Conservation (phyloP, 108 stramenopile species). For the Skeletonema marinoi region DNA sequence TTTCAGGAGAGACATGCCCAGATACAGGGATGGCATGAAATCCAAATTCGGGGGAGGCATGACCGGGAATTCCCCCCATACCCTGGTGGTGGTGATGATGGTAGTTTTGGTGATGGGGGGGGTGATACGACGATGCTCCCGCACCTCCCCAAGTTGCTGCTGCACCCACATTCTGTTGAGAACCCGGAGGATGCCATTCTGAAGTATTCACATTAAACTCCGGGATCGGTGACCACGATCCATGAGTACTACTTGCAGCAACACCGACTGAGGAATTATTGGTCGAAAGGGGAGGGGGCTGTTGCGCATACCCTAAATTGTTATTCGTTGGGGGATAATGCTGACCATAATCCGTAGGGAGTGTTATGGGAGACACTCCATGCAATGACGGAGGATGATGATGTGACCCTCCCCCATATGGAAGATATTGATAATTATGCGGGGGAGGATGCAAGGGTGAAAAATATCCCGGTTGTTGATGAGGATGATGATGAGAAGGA, state of each 20-base stretch:
- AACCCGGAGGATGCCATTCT: constrained; percentile 9
- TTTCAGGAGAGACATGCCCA: constrained; percentile 31
- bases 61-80: constrained; percentile 13
- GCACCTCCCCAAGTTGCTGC: neutral
- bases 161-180: neutral
- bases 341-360: constrained; percentile 7
- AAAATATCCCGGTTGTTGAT: constrained; percentile 22
- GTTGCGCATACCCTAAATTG: neutral
- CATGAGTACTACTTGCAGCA: neutral
- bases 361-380: constrained; percentile 31
- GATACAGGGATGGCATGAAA: constrained; percentile 14
- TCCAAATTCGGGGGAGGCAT: neutral
- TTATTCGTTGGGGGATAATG: neutral
- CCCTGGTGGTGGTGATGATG: constrained; percentile 10
- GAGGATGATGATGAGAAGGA: constrained; percentile 1
- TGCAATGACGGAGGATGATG: constrained; percentile 9
- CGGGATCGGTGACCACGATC: constrained; percentile 20
- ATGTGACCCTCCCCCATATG: constrained; percentile 5
- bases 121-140: neutral
- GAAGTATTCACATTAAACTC: constrained; percentile 7
- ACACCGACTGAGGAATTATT: too few relatives aligned
- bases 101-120: constrained; percentile 8
- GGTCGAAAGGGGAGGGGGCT: too few relatives aligned
- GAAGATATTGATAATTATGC: constrained; percentile 5
- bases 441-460: constrained; percentile 7